A percentile compares a stretch with the other conserved stretches of the same genome.
phyloP scores from a whole-genome alignment of 192 early-diverging fungal genomes.

The Geosiphon pyriformis region DNA sequence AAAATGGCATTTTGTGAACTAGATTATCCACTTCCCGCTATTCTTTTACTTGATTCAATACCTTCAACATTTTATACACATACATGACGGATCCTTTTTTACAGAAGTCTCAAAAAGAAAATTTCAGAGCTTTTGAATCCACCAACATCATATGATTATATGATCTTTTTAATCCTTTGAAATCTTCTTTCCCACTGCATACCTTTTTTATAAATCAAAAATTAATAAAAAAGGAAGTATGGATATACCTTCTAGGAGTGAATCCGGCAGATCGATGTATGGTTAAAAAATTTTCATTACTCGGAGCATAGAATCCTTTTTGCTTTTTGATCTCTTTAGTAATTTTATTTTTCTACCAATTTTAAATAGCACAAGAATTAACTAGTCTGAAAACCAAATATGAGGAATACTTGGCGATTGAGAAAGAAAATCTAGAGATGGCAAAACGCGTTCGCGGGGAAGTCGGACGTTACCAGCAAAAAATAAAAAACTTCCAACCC shows the following conservation, averaged over 20 bases:
- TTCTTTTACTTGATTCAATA: background rate
- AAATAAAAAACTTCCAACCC: conserved; percentile 31
- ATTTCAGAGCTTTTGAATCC: background rate
- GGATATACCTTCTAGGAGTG: conserved; percentile 83
- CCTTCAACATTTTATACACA: too few relatives aligned
- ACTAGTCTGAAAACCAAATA: conserved; percentile 46
- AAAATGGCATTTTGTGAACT: conserved; percentile 3
- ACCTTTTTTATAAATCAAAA: conserved; percentile 1
- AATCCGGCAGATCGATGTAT: conserved; percentile 74
- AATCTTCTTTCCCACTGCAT: conserved; percentile 19
- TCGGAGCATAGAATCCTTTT: too few relatives aligned
- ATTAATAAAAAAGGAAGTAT: conserved; percentile 58
- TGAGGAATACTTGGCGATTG: conserved; percentile 39
- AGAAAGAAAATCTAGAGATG: conserved; percentile 60
- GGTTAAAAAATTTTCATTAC: conserved; percentile 23
- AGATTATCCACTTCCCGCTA: background rate
- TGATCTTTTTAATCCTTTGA: background rate
- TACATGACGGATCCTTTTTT: too few relatives aligned
- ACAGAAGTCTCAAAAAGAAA: too few relatives aligned
- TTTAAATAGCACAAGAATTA: conserved; percentile 56
- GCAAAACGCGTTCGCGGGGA: conserved; percentile 79
- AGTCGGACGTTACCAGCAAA: conserved; percentile 58
- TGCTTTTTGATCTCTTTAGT: background rate
- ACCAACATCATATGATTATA: background rate
- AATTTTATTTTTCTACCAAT: background rate